phyloP scores from a whole-genome alignment of 345 rosid genomes.

The Mallotus nudiflorus region DNA sequence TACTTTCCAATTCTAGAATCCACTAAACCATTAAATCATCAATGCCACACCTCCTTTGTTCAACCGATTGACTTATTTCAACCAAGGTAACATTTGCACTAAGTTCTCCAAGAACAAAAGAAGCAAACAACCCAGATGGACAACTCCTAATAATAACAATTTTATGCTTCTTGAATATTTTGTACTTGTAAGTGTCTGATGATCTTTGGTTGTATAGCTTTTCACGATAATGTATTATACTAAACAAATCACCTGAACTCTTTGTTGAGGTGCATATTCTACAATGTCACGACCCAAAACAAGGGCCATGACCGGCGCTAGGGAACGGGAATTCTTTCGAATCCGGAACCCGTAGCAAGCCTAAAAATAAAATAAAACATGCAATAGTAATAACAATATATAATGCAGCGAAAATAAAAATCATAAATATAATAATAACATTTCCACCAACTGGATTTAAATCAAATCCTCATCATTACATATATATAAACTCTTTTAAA shows the following conservation, averaged over 20 bases:
- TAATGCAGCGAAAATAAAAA: no score
- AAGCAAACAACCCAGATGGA: conserved; percentile 92
- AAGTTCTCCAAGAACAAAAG: conserved; percentile 89
- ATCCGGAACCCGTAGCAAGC: no score
- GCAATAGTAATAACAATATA: no score
- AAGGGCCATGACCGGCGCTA: no score
- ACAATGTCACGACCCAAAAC: no score
- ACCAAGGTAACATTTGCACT: conserved; percentile 91
- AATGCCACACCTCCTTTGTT: conserved; percentile 89
- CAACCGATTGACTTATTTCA: conserved; percentile 95
- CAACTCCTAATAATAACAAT: conserved; percentile 87
- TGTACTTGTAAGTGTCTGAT: conserved; percentile 24
- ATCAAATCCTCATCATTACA: no score
- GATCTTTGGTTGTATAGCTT: conserved; percentile 17
- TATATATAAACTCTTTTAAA: no score
- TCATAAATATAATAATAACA: no score
- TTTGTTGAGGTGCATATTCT: conserved; percentile 52
- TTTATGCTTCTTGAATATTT: conserved; percentile 46
- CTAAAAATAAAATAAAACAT: no score
- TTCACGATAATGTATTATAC: conserved; percentile 49
- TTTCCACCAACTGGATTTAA: no score
- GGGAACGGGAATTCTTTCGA: no score
- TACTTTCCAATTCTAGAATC: conserved; percentile 80
- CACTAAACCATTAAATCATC: conserved; percentile 79
- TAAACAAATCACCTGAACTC: conserved; percentile 57